A percentile compares a stretch with the other conserved stretches of the same genome.
Conservation (phyloP, 371 early-diverging fungal species). For the Rhizopus delemar region DNA sequence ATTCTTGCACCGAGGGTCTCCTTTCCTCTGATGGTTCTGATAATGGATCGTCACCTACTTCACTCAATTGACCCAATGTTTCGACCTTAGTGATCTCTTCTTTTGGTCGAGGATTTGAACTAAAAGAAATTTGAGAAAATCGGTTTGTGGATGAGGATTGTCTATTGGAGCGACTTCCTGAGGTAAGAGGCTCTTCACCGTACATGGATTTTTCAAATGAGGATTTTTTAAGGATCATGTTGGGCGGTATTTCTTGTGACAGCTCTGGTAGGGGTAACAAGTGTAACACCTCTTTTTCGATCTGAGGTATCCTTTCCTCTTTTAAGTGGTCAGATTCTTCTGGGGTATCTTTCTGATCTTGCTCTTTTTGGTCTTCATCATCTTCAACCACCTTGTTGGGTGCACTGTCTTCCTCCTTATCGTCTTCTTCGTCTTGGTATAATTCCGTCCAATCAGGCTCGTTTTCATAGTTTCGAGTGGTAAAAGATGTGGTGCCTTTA, state of each 20-base stretch:
- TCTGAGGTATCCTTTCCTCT: constrained; percentile 18
- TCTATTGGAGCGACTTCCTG: background rate
- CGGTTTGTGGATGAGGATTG: background rate
- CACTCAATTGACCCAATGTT: background rate
- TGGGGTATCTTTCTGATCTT: background rate
- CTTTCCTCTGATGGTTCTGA: background rate
- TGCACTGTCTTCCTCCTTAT: too few species aligned
- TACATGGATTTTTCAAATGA: constrained; percentile 21
- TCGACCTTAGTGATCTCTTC: constrained; percentile 3
- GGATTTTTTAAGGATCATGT: constrained; percentile 15
- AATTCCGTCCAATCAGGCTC: constrained; percentile 30
- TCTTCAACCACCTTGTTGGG: background rate
- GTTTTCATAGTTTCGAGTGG: constrained; percentile 17
- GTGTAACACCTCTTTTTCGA: constrained; percentile 20
- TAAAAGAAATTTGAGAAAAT: constrained; percentile 14
- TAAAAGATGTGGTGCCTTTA: constrained; percentile 1
- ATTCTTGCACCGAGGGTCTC: constrained; percentile 15
- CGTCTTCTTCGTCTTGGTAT: constrained; percentile 13
- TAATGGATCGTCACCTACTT: background rate
- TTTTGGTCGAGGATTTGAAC: constrained; percentile 2
- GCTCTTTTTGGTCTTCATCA: background rate
- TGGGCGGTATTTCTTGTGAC: constrained; percentile 20
- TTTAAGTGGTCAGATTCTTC: constrained; percentile 1
- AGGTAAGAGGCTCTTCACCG: constrained; percentile 15
- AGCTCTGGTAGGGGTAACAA: constrained; percentile 15